Evolutionary conservation across 2,329 filamentous ascomycete species (phyloP).

Genomic region (Diaporthe aspalathi): DNA sequence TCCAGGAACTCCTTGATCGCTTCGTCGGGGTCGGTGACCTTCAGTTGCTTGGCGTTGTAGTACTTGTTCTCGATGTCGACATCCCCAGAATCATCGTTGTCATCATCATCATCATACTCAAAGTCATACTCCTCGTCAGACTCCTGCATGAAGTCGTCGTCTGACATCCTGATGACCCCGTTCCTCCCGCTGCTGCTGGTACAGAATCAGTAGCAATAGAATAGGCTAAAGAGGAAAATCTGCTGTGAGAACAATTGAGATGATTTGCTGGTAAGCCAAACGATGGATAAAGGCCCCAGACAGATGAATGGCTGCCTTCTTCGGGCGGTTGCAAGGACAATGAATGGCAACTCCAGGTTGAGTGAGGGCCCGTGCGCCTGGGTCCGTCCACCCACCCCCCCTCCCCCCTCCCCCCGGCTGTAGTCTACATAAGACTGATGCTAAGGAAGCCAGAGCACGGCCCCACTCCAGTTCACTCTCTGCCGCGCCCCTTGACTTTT

Average conservation of each 20-base stretch:
- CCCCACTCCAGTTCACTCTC: not conserved
- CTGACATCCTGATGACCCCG: conserved; percentile 70
- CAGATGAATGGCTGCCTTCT: not conserved
- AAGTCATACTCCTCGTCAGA: conserved; percentile 96
- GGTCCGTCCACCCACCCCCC: too few species aligned
- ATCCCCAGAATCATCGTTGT: conserved; percentile 87
- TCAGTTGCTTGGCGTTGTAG: conserved; percentile 99
- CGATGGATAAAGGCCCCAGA: not conserved
- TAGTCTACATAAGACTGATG: too few species aligned
- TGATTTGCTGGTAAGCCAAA: not conserved
- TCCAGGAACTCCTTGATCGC: conserved; percentile 94
- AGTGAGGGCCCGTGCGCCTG: conserved; percentile 26
- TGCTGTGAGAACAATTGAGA: not conserved
- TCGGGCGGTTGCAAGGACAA: conserved; percentile 14
- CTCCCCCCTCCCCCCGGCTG: too few species aligned
- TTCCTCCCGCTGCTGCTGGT: not conserved
- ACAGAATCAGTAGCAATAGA: not conserved
- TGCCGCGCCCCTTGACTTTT: conserved; percentile 25
- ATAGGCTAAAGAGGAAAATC: not conserved
- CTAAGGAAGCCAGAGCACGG: not conserved
- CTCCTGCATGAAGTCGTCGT: conserved; percentile 95
- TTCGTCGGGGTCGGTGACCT: conserved; percentile 84
- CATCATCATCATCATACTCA: conserved; percentile 91
- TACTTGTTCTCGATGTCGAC: conserved; percentile 99
- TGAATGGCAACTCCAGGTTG: not conserved